These are phyloP conservation scores for Boletus subparvulus DNA, from an alignment of 768 basidiomycete genomes.

Conservation along the genomic window DNA sequence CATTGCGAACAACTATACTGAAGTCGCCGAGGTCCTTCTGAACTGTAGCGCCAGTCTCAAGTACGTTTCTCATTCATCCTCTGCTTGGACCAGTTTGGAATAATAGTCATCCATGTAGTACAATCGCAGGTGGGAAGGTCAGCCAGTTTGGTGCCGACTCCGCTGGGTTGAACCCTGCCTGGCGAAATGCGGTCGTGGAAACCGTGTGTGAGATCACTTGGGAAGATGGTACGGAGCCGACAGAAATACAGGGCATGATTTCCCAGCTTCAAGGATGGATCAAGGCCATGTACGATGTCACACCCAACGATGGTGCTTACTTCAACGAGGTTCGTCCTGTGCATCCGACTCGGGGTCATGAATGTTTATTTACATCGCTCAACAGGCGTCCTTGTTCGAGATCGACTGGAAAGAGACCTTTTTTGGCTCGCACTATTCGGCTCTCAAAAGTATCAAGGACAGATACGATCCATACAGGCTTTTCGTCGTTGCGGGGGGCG, in stretches of 20 bases:
- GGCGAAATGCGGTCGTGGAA: slow-evolving; percentile 42
- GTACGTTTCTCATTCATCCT: not conserved
- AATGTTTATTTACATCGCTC: not conserved
- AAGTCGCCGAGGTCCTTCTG: slow-evolving; percentile 5
- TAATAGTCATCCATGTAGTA: slow-evolving; percentile 22
- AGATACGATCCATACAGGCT: slow-evolving; percentile 8
- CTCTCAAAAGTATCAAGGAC: slow-evolving; percentile 43
- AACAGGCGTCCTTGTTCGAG: slow-evolving; percentile 44
- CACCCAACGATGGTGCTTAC: too few relatives aligned
- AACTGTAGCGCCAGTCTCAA: slow-evolving; percentile 1
- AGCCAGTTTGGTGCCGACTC: slow-evolving; percentile 36
- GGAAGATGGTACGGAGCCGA: slow-evolving; percentile 23
- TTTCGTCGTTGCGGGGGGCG: slow-evolving; percentile 10
- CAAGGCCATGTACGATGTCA: too few relatives aligned
- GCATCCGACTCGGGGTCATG: not conserved
- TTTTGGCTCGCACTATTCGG: too few relatives aligned
- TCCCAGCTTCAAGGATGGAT: slow-evolving; percentile 18
- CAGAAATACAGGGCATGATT: slow-evolving; percentile 13
- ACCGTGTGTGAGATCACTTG: slow-evolving; percentile 20
- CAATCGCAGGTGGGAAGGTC: slow-evolving; percentile 45
- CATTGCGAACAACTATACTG: not conserved
- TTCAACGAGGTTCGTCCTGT: too few relatives aligned
- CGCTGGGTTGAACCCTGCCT: slow-evolving; percentile 47
- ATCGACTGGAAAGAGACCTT: slow-evolving; percentile 40
- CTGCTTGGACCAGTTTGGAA: not conserved